These are phyloP conservation scores for Tuber indicum DNA, from an alignment of 495 filamentous ascomycete genomes.

Conservation along the genomic window DNA sequence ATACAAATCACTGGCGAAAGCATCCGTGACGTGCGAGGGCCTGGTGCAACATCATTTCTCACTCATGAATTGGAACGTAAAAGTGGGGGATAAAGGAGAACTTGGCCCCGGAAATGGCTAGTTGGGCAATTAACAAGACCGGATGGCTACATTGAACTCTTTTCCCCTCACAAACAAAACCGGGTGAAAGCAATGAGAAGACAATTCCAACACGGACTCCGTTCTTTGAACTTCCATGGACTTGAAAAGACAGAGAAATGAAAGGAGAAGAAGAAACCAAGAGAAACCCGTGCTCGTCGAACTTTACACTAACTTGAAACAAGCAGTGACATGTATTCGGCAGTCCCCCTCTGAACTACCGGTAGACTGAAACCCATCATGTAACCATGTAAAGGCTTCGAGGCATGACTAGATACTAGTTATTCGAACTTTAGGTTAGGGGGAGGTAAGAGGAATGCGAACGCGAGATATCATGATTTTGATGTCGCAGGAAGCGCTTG, in stretches of 20 bases:
- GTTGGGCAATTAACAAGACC: not conserved
- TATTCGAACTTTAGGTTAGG: not conserved
- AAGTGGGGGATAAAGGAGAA: not conserved
- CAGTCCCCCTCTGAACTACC: not conserved
- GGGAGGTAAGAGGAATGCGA: not conserved
- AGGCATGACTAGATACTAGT: not conserved
- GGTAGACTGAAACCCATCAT: not conserved
- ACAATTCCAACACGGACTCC: constrained; percentile 1
- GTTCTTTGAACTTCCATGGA: not conserved
- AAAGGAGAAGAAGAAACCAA: not conserved
- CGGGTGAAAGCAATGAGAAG: not conserved
- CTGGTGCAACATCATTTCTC: not conserved
- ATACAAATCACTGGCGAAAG: not conserved
- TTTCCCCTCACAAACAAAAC: not conserved
- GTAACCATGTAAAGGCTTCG: not conserved
- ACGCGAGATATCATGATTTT: not conserved
- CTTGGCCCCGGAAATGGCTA: not conserved
- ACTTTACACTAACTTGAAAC: constrained; percentile 1
- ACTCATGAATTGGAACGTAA: not conserved
- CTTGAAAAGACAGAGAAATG: not conserved
- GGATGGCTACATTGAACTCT: not conserved
- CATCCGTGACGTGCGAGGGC: not conserved
- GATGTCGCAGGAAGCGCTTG: not conserved
- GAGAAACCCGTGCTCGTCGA: not conserved
- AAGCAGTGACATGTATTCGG: not conserved